Evolutionary conservation across 768 basidiomycete species (phyloP), one percentile per base, ranked within the genome.

Genomic region (Boletellus sp.): DNA sequence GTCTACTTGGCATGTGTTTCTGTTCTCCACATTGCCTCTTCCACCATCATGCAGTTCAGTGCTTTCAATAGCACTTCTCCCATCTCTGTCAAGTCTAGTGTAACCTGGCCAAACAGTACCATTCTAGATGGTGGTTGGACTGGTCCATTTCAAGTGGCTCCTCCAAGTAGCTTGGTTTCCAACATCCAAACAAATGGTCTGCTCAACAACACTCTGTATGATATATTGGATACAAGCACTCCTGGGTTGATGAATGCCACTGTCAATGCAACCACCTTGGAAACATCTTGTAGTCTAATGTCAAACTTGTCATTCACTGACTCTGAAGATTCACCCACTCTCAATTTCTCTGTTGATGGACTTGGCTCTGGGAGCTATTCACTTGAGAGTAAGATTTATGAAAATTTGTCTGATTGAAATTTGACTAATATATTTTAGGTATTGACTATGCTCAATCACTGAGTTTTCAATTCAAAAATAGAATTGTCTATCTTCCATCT

Each of bases 31-130:
- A 55, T 57, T 38, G 23, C 57, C 2, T 59, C 63, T 2, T 46
- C 64, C 0, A 41, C 64, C 2, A 48, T 66, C 23, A 56, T 66
- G 47, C 44, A 60, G 22, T 51, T 66, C 0, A 49, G 40, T 33
- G 35, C 51, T 2, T 54, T 58, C 36, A 51, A 61, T 17, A 43
- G 33, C 4, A 45, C 47, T 3, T 42, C 45, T 3, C 32, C 2
- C 10, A 34, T 38, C 1, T 1, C 47, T 11, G 17, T 51, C 1
- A 40, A 32, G 17, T 54, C 53, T 32, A 3, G 1, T 24, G 10
- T 51, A 0, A 2, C 32, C 23, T 59, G 45, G 56, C 59, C 59
- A 31, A 51, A 46, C 15, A 34, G 11, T 0, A n/a, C 42, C 31
- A 15, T 42, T 6, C 6, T 56, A 20, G 16, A 41, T 32, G 24